Evolutionary conservation across 2,329 filamentous ascomycete species (phyloP), one percentile per base, ranked within the genome.

Genomic region (Claviceps sp.): DNA sequence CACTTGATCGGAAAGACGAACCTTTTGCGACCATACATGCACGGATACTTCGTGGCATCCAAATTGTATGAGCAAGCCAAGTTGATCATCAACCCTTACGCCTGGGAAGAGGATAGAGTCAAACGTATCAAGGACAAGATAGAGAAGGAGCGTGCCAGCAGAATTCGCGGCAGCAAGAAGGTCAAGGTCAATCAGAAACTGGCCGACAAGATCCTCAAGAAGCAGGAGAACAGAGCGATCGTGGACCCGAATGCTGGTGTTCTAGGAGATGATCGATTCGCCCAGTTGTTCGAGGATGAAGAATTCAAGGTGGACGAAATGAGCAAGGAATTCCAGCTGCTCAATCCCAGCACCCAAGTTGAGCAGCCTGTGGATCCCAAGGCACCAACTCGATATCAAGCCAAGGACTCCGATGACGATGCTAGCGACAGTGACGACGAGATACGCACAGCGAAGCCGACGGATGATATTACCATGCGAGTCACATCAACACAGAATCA

Each of bases 31-130:
- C 93, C 93, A 44, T 98, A 98, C 65, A 98, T 98, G 94, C 93
- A 98, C 66, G 94, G 93, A 60, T 97, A 93, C 75, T 98, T 98
- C 70, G 90, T 98, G 48, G 88, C 87, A 39, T 91, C 94, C 61
- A 89, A 90, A 63, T 71, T 98, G 26, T 97, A 98, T 67, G 94
- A 98, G 64, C 90, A 98, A 67, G 93, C 93, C 17, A 78, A 87
- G 52, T 73, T 98, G 55, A 95, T 97, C 61, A 85, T 87, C 48
- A 95, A 97, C 68, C 93, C 93, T 0, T 94, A 94, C 64, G 79
- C 94, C 50, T 95, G 87, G 77, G 89, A 96, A 64, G 88, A 97
- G 62, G 89, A 97, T 67, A 80, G 89, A 53, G 83, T 84, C 55
- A 96, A 95, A 75, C 84, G 86, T 58, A 82, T 98, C 60, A 89